Evolutionary conservation across 2,329 filamentous ascomycete species (phyloP).

Genomic region (Chrysoporthe puriensis): DNA sequence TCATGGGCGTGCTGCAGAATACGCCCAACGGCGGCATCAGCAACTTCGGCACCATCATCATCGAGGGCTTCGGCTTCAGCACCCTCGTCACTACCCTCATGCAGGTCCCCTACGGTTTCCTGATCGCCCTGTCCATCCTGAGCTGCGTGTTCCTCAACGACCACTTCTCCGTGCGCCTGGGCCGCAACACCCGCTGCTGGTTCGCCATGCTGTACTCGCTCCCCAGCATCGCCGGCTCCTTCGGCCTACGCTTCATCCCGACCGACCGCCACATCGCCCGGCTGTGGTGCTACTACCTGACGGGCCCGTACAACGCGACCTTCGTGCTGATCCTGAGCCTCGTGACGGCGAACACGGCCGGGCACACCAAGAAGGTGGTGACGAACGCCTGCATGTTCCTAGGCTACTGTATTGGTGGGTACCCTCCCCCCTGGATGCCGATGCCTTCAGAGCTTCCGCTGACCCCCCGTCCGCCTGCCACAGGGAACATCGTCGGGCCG

Average conservation of each 20-base stretch:
- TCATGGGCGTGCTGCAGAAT: conserved; percentile 29
- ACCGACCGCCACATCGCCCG: conserved; percentile 48
- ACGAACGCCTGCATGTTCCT: conserved; percentile 26
- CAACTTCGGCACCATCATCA: conserved; percentile 54
- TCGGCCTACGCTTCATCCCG: conserved; percentile 55
- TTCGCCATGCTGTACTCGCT: conserved; percentile 53
- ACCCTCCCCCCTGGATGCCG: conserved; percentile 19
- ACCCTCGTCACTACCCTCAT: conserved; percentile 46
- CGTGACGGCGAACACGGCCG: conserved; percentile 33
- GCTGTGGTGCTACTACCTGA: conserved; percentile 58
- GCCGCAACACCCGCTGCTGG: conserved; percentile 33
- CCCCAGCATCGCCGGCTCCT: conserved; percentile 57
- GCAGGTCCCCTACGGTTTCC: conserved; percentile 34
- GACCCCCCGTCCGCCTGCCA: conserved; percentile 17
- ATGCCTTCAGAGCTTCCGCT: no score
- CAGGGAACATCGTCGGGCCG: conserved; percentile 64
- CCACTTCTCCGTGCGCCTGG: conserved; percentile 32
- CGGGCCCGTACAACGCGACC: conserved; percentile 57
- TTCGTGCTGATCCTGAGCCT: conserved; percentile 50
- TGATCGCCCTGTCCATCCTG: conserved; percentile 37
- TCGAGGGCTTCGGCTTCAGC: conserved; percentile 55
- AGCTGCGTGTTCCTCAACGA: conserved; percentile 31
- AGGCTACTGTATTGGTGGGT: conserved; percentile 29
- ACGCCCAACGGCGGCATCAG: conserved; percentile 37
- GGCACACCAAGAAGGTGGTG: conserved; percentile 34